Evolutionary conservation across 2,329 filamentous ascomycete genomes (phyloP), one percentile per base, ranked within the genome.

Genomic region (Xylariales sp.): DNA sequence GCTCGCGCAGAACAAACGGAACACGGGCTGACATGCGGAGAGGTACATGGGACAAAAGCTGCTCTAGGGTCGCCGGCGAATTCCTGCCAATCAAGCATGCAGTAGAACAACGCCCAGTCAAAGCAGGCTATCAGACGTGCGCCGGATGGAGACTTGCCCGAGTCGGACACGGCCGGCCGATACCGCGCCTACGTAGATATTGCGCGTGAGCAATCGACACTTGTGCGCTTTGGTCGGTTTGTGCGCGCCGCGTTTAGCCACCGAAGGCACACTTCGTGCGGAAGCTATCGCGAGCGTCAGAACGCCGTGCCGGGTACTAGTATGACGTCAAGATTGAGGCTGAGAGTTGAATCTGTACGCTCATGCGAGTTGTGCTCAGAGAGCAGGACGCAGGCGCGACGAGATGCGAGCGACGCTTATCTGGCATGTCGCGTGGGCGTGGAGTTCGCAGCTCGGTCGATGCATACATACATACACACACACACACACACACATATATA

Each of bases 1-100:
- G 68, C 62, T 60, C 65, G 73, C 62, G 69, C 69, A 64, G 14
- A 72, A 69, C 64, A 63, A 48, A 58, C 41, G 48, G 34, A 36
- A 41, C 39, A 41, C 9, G 18, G 52, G 49, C 65, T 65, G 61
- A 61, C 53, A 64, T 53, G 48, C 39, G 18, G 49, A 57, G 61
- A 55, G 53, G 53, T 46, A 48, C 61, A 54, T 46, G 48, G 50
- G 23, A 68, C 53, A 52, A 50, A 50, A 46, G 9, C 48, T 65
- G 52, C 16, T 55, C 30, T 43, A 32, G 68, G 55, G 58, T 32
- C 45, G 14, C 39, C 34, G 50, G 59, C 39, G 23, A 45, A 39
- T 52, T 59, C 67, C 69, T 73, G 62, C 73, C 74, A 75, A 74
- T 75, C 71, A 73, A 67, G 64, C 56, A 57, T 73, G 74, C 74